Percentiles rank a stretch among this genome's conserved stretches.
phyloP scores from a whole-genome alignment of 2,329 filamentous ascomycete species.

The Calycina herbarum region DNA sequence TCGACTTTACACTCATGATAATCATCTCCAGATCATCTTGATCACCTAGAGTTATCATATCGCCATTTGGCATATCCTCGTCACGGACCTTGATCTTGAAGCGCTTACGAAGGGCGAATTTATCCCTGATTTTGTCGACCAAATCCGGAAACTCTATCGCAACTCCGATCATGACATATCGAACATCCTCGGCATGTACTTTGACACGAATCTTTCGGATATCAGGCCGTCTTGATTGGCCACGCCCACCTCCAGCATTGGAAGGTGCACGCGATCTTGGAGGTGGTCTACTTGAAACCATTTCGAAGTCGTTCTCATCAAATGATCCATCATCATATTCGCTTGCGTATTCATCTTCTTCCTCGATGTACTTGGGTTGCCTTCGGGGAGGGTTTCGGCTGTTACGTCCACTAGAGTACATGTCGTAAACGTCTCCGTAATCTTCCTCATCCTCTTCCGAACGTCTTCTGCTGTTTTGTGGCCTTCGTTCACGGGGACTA shows the following conservation, averaged over 20 bases:
- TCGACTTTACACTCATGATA: slow-evolving; percentile 66
- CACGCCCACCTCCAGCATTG: slow-evolving; percentile 43
- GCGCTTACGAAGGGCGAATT: slow-evolving; percentile 74
- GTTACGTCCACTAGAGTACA: slow-evolving; percentile 56
- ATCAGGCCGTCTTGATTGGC: slow-evolving; percentile 61
- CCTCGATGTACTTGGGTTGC: slow-evolving; percentile 69
- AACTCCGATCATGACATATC: slow-evolving; percentile 83
- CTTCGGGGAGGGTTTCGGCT: slow-evolving; percentile 41
- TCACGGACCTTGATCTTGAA: slow-evolving; percentile 91
- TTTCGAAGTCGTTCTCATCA: slow-evolving; percentile 79
- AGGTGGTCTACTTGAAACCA: slow-evolving; percentile 60
- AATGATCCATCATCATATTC: slow-evolving; percentile 70
- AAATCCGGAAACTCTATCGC: slow-evolving; percentile 76
- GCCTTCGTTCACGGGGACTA: slow-evolving; percentile 15
- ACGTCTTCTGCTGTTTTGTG: slow-evolving; percentile 29
- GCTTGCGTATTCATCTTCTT: slow-evolving; percentile 76
- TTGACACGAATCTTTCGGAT: slow-evolving; percentile 84
- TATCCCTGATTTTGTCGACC: slow-evolving; percentile 76
- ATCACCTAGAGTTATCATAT: slow-evolving; percentile 97
- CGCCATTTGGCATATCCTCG: slow-evolving; percentile 72
- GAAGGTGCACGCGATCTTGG: slow-evolving; percentile 43
- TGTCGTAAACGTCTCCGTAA: slow-evolving; percentile 60
- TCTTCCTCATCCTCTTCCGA: slow-evolving; percentile 55
- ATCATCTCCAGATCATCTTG: slow-evolving; percentile 95
- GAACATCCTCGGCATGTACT: slow-evolving; percentile 85